Percentiles rank a stretch among this genome's conserved stretches.
Conservation (phyloP, 257 asterid species). For the Penstemon eatonii region DNA sequence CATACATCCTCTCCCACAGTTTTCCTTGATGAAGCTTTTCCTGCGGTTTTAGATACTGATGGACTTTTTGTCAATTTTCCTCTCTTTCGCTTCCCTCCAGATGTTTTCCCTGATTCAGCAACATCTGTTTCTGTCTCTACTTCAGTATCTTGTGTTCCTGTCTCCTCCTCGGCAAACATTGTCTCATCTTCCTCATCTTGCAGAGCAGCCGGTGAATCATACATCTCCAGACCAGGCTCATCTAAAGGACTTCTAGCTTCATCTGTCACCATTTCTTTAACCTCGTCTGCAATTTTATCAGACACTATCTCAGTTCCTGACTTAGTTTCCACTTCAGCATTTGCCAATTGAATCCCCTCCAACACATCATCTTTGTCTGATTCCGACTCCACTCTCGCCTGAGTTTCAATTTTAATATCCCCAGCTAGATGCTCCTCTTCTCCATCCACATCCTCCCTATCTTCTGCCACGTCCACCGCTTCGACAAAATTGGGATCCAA, state of each 20-base stretch:
- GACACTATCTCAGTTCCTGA: slow-evolving; percentile 25
- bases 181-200: slow-evolving; percentile 63
- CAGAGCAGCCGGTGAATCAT: slow-evolving; percentile 45
- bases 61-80: slow-evolving; percentile 54
- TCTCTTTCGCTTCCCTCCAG: slow-evolving; percentile 76
- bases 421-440: slow-evolving; percentile 36
- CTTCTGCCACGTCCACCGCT: slow-evolving; percentile 19
- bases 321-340: slow-evolving; percentile 36
- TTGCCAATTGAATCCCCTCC: slow-evolving; percentile 33
- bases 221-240: slow-evolving; percentile 46
- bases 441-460: slow-evolving; percentile 25
- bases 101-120: slow-evolving; percentile 54
- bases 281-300: slow-evolving; percentile 32
- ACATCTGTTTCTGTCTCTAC: slow-evolving; percentile 71
- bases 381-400: slow-evolving; percentile 36
- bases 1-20: slow-evolving; percentile 82
- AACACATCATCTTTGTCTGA: slow-evolving; percentile 19
- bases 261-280: slow-evolving; percentile 48
- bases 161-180: slow-evolving; percentile 61
- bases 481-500: too few species aligned
- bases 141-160: slow-evolving; percentile 60
- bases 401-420: slow-evolving; percentile 36
- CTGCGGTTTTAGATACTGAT: slow-evolving; percentile 40
- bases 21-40: slow-evolving; percentile 55
- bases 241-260: slow-evolving; percentile 48